phyloP scores from a whole-genome alignment of 2,329 filamentous ascomycete species.

The Aspergillus ibericus region DNA sequence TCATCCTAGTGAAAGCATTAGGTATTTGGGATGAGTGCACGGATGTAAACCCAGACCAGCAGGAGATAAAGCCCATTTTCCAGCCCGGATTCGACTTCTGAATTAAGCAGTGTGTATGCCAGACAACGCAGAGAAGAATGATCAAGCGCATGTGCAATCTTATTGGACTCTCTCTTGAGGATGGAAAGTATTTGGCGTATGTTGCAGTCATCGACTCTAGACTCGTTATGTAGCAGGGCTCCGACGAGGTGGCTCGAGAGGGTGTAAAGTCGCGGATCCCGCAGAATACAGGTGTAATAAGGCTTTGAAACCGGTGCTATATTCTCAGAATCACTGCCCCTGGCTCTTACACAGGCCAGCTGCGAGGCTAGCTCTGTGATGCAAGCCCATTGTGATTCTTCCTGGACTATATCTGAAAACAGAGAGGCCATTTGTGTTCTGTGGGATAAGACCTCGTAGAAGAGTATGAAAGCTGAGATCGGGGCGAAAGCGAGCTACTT shows the following conservation, averaged over 20 bases:
- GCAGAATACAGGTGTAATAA: slow-evolving; percentile 3
- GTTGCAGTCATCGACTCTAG: neutral
- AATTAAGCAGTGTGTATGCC: slow-evolving; percentile 18
- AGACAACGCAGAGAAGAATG: slow-evolving; percentile 13
- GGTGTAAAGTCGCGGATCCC: slow-evolving; percentile 1
- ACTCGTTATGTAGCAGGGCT: slow-evolving; percentile 2
- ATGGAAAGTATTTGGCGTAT: slow-evolving; percentile 3
- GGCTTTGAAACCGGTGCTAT: neutral
- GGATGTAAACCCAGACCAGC: slow-evolving; percentile 12
- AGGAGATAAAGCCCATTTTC: slow-evolving; percentile 19
- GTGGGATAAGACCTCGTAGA: neutral
- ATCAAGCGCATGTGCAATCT: slow-evolving; percentile 6
- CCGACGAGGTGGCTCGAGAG: slow-evolving; percentile 9
- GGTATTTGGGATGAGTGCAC: neutral
- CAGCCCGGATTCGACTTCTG: slow-evolving; percentile 1
- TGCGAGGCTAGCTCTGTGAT: slow-evolving; percentile 9
- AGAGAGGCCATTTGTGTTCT: slow-evolving; percentile 7
- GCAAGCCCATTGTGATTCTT: neutral
- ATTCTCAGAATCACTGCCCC: neutral
- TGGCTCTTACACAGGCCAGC: neutral
- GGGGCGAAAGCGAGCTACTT: neutral
- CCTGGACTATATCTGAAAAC: neutral
- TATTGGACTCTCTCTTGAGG: neutral
- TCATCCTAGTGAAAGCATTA: slow-evolving; percentile 15
- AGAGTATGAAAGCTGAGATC: neutral